Evolutionary conservation across 768 basidiomycete species (phyloP).

Genomic region (Phylloporus arenicola): DNA sequence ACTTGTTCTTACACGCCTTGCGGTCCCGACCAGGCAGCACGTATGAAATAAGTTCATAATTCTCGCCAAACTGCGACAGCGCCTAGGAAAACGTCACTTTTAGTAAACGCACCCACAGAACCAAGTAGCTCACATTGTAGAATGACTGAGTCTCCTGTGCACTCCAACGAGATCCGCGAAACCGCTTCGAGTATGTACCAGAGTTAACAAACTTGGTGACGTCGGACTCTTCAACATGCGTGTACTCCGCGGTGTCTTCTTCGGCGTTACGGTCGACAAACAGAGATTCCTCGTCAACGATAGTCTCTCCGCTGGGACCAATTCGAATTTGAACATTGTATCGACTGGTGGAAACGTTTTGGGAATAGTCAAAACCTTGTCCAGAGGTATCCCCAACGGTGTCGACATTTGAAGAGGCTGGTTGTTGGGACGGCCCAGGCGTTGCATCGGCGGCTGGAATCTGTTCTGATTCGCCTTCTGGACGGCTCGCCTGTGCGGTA

Average conservation of each 20-base stretch:
- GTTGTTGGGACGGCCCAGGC: conserved; percentile 13
- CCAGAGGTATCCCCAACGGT: conserved; percentile 41
- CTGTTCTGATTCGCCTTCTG: conserved; percentile 10
- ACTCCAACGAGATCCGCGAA: conserved; percentile 81
- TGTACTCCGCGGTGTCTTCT: conserved; percentile 65
- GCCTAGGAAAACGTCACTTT: conserved; percentile 46
- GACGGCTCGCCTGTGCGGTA: conserved; percentile 16
- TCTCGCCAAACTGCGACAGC: conserved; percentile 85
- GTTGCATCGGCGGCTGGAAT: conserved; percentile 1
- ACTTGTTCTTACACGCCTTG: conserved; percentile 89
- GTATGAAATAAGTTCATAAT: conserved; percentile 87
- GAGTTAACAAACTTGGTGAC: conserved; percentile 83
- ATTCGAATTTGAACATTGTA: conserved; percentile 85
- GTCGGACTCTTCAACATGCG: conserved; percentile 78
- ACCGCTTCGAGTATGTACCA: conserved; percentile 72
- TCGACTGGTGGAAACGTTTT: conserved; percentile 59
- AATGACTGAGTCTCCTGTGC: conserved; percentile 87
- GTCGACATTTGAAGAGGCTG: conserved; percentile 11
- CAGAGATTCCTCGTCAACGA: conserved; percentile 81
- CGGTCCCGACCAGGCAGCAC: conserved; percentile 81
- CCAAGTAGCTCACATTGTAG: conserved; percentile 56
- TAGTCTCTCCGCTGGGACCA: conserved; percentile 80
- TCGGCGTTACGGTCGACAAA: conserved; percentile 70
- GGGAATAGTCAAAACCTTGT: conserved; percentile 65
- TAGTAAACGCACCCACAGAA: neutral